Base-by-base conservation (phyloP, 768 basidiomycete species). In the Neoboletus brunneissimus region DNA sequence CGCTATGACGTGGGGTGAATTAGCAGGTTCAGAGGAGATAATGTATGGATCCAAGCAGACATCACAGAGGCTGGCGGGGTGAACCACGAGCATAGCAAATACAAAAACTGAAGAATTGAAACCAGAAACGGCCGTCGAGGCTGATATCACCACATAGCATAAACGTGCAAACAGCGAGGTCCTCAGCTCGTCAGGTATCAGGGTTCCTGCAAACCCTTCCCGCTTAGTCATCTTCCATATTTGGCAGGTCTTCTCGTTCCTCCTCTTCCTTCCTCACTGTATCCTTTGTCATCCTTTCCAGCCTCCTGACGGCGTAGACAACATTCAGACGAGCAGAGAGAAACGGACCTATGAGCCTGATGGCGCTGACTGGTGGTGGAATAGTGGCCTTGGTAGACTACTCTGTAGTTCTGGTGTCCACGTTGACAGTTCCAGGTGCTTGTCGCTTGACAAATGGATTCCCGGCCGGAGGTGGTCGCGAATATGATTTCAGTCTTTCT, bases 11-110 rank as follows among this genome's bases (percentile, higher is more conserved):
- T 87, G 82, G 6, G 88, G 88, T 46, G 80, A 75, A 64, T 79
- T 78, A 41, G 74, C 70, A 38, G 76, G 68, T 25, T 75, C 76
- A 40, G 80, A 74, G 73, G 81, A 83, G 42, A 78, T 64, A 63
- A 5, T 71, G 68, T 88, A 88, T 27, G 75, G 72, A 53, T 87
- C 85, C 57, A 88, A 75, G 70, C 89, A 91, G 62, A 91, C 83
- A 70, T 91, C 89, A 75, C 89, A 91, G 57, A 77, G 79, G 64
- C 87, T 89, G 35, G 84, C 78, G 5, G 86, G 79, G 71, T 89
- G 86, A 25, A 88, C 76, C 60, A 87, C 77, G 65, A 91, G 73
- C 81, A 81, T 80, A 56, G 66, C 62, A 71, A 66, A 64, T 69
- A 65, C 45, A 56, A 64, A 60, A 52, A 64, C 49, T 48, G 54